Evolutionary conservation across 495 filamentous ascomycete genomes (phyloP).

Genomic region (Cetradonia linearis): DNA sequence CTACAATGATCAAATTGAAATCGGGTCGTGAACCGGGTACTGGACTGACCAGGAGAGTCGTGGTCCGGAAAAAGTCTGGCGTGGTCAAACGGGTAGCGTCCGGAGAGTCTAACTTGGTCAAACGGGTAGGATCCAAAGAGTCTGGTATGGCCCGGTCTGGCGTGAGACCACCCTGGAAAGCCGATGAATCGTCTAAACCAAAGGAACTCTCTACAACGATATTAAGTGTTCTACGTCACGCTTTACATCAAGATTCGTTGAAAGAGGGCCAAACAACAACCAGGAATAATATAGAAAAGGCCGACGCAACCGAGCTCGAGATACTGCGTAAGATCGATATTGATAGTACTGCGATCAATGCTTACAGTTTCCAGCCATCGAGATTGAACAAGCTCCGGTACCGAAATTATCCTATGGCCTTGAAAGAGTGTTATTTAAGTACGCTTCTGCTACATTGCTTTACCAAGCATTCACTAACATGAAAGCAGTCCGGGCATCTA

Average conservation of each 20-base stretch:
- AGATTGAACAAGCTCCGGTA: slow-evolving; percentile 47
- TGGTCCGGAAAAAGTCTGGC: neutral
- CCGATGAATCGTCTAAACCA: neutral
- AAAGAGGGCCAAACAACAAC: neutral
- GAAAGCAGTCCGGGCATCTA: slow-evolving; percentile 68
- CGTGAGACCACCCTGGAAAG: too few species aligned
- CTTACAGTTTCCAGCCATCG: slow-evolving; percentile 36
- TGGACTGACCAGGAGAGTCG: too few species aligned
- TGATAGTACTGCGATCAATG: neutral
- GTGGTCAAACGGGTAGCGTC: neutral
- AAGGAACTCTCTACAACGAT: neutral
- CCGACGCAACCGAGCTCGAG: slow-evolving; percentile 17
- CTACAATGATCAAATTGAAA: neutral
- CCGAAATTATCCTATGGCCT: slow-evolving; percentile 68
- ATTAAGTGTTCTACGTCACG: neutral
- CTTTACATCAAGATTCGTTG: neutral
- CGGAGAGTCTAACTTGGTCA: neutral
- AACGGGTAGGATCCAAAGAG: neutral
- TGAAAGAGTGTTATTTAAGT: slow-evolving; percentile 89
- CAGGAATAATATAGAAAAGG: slow-evolving; percentile 16
- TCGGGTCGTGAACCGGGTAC: too few species aligned
- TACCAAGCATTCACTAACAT: slow-evolving; percentile 16
- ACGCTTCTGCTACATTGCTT: slow-evolving; percentile 19
- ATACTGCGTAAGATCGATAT: slow-evolving; percentile 17
- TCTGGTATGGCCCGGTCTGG: neutral